Conservation (phyloP, 768 basidiomycete genomes). For the Ramaria rubella region DNA sequence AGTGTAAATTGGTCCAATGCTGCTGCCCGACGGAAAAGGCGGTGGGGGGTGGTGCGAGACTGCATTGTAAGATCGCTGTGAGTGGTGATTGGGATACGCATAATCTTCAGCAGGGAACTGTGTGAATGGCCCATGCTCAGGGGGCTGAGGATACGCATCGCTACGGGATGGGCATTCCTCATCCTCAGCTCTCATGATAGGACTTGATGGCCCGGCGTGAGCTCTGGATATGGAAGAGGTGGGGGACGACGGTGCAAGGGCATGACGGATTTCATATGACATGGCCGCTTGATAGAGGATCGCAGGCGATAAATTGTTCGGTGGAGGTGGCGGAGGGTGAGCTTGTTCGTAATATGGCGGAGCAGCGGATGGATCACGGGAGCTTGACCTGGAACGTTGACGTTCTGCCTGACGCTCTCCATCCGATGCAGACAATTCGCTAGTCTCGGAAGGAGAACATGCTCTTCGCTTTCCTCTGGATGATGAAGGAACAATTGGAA, state of each 20-base stretch:
- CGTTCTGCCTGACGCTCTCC: constrained; percentile 1
- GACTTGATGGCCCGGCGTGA: not conserved
- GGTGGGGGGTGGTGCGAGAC: not conserved
- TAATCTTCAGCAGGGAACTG: constrained; percentile 2
- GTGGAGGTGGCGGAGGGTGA: not conserved
- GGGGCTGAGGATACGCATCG: not conserved
- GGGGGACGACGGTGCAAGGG: not conserved
- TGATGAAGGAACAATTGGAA: not conserved
- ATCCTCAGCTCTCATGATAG: not conserved
- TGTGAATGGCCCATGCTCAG: not conserved
- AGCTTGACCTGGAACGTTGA: not conserved
- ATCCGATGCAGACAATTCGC: constrained; percentile 9
- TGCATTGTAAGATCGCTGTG: not conserved
- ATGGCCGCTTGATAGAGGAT: constrained; percentile 7
- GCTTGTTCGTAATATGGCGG: constrained; percentile 1
- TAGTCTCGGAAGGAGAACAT: constrained; percentile 1
- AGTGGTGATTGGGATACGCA: not conserved
- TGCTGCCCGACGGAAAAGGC: not conserved
- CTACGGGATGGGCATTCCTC: not conserved
- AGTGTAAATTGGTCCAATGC: not conserved
- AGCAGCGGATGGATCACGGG: constrained; percentile 2
- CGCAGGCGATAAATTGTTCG: constrained; percentile 4
- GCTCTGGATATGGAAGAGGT: not conserved
- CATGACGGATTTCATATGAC: constrained; percentile 11
- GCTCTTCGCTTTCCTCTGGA: constrained; percentile 5